Conservation (phyloP, 148 eudicot genomes). For the Rhododendron griersonianum region DNA sequence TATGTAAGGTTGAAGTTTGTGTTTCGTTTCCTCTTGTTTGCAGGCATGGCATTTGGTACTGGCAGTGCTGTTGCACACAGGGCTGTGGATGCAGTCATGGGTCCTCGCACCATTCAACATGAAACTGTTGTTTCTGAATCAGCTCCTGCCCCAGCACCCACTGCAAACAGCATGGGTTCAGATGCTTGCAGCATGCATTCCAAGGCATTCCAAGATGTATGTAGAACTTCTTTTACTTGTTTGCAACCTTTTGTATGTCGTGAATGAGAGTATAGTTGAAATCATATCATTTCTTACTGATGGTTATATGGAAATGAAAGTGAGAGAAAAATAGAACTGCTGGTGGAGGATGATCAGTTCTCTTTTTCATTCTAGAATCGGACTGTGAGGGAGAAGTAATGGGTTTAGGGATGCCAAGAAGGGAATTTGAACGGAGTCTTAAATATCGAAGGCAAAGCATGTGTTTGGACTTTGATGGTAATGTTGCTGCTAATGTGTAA, state of each 20-base stretch:
- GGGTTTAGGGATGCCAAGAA: not conserved
- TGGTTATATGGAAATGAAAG: not conserved
- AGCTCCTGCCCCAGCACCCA: conserved; percentile 40
- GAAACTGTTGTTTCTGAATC: conserved; percentile 55
- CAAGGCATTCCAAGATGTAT: conserved; percentile 86
- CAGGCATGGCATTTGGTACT: conserved; percentile 86
- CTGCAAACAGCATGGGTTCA: conserved; percentile 27
- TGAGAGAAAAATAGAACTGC: not conserved
- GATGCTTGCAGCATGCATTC: conserved; percentile 65
- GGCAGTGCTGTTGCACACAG: conserved; percentile 86
- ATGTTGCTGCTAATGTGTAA: not conserved
- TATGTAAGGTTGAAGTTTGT: not conserved
- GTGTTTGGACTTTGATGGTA: not conserved
- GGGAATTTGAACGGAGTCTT: not conserved
- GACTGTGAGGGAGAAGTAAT: not conserved
- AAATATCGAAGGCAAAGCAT: not conserved
- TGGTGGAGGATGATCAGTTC: not conserved
- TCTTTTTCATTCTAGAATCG: not conserved
- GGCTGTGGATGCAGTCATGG: conserved; percentile 76
- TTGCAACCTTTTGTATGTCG: not conserved
- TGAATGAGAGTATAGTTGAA: not conserved
- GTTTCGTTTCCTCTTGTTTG: not conserved
- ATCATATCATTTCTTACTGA: not conserved
- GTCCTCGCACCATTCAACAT: conserved; percentile 77
- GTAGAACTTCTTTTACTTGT: not conserved